These are phyloP conservation scores for Capillidium rhysosporum DNA, from an alignment of 371 early-diverging fungal genomes.

Conservation along the genomic window DNA sequence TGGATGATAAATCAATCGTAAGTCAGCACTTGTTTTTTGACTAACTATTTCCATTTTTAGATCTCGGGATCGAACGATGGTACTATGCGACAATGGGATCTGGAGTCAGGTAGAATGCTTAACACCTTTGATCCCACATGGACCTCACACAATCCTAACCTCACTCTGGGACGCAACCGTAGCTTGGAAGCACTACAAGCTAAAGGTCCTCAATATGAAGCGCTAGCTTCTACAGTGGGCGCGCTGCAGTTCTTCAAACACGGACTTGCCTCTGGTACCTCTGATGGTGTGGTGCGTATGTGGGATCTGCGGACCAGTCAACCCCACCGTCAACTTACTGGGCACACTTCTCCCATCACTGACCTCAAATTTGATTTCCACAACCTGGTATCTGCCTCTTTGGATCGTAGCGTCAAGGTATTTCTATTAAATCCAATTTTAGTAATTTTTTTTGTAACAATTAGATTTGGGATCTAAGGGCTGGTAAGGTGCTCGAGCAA, in stretches of 20 bases:
- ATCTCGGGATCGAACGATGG: slow-evolving; percentile 76
- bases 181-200: slow-evolving; percentile 2
- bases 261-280: slow-evolving; percentile 67
- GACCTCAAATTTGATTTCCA: slow-evolving; percentile 57
- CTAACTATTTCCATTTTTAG: slow-evolving; percentile 8
- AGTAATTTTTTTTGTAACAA: background rate
- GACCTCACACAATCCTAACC: slow-evolving; percentile 23
- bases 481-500: slow-evolving; percentile 39
- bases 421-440: slow-evolving; percentile 7
- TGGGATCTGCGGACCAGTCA: slow-evolving; percentile 34
- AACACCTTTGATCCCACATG: slow-evolving; percentile 43
- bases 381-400: slow-evolving; percentile 53
- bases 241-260: slow-evolving; percentile 60
- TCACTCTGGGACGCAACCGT: slow-evolving; percentile 2
- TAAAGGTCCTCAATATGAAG: slow-evolving; percentile 13
- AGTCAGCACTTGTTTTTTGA: slow-evolving; percentile 1
- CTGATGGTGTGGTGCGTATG: slow-evolving; percentile 72
- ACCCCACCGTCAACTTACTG: slow-evolving; percentile 47
- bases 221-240: slow-evolving; percentile 34
- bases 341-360: slow-evolving; percentile 49
- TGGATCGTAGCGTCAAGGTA: slow-evolving; percentile 54
- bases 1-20: slow-evolving; percentile 21
- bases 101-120: slow-evolving; percentile 46
- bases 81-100: slow-evolving; percentile 78
- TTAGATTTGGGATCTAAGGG: slow-evolving; percentile 72